phyloP scores from a whole-genome alignment of 352 stramenopile genomes.

The Aphanomyces stellatus region DNA sequence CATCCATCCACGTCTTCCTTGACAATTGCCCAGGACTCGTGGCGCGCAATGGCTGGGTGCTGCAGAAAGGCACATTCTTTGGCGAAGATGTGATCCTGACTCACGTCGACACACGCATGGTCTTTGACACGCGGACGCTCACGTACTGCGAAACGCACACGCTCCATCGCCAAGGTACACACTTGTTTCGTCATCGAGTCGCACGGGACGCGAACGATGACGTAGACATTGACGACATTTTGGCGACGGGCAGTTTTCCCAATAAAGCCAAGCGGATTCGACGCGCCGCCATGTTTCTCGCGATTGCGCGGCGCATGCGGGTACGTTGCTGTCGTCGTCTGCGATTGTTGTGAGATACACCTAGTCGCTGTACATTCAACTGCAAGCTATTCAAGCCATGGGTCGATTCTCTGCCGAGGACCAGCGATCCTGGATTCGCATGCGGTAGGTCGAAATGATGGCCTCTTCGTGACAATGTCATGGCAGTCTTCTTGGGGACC shows the following conservation, averaged over 20 bases:
- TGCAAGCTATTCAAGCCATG: neutral
- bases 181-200: neutral
- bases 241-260: neutral
- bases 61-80: neutral
- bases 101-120: neutral
- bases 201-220: neutral
- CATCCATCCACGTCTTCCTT: neutral
- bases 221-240: neutral
- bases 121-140: slow-evolving; percentile 4
- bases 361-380: slow-evolving; percentile 14
- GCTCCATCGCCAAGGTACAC: neutral
- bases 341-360: neutral
- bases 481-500: neutral
- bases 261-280: neutral
- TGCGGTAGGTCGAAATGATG: neutral
- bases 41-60: neutral
- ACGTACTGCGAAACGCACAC: slow-evolving; percentile 9
- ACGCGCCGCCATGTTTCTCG: neutral
- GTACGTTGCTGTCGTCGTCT: neutral
- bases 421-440: neutral
- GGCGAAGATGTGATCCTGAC: slow-evolving; percentile 7
- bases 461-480: neutral
- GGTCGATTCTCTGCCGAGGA: neutral
- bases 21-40: neutral
- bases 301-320: neutral